Evolutionary conservation across 139 green algal genomes (phyloP).

Genomic region (Chlorella ohadii): DNA sequence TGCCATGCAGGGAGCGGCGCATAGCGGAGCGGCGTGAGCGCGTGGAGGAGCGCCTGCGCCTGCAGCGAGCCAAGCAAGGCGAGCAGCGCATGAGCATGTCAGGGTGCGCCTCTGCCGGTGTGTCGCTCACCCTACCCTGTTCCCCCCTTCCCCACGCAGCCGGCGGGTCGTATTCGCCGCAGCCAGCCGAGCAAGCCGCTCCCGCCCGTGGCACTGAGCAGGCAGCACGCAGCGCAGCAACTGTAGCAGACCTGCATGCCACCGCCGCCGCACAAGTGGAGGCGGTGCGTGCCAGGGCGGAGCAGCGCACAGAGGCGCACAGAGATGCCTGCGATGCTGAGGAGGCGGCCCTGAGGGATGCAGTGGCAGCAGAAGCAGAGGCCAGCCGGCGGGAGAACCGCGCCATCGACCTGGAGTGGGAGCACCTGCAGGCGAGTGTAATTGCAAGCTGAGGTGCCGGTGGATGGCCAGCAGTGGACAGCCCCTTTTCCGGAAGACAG

Average conservation of each 20-base stretch:
- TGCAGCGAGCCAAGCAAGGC: not conserved
- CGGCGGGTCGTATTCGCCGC: not conserved
- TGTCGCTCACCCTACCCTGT: no score
- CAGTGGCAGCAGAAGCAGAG: constrained; percentile 20
- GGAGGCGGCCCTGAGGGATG: constrained; percentile 18
- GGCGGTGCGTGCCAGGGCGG: not conserved
- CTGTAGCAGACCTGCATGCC: not conserved
- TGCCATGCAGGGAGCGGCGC: constrained; percentile 13
- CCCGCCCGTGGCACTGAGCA: constrained; percentile 7
- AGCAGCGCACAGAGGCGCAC: not conserved
- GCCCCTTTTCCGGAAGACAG: no score
- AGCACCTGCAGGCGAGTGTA: constrained; percentile 6
- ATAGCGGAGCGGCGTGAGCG: constrained; percentile 11
- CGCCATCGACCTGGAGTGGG: constrained; percentile 34
- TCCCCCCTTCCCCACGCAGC: no score
- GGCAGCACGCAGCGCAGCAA: not conserved
- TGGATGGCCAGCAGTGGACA: no score
- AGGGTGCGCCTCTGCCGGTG: no score
- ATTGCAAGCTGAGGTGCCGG: no score
- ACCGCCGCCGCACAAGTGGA: not conserved
- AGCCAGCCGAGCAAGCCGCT: not conserved
- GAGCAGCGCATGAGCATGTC: not conserved
- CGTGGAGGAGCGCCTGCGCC: constrained; percentile 8
- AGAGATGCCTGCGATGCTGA: not conserved
- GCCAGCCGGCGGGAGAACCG: constrained; percentile 5